These are phyloP conservation scores for Aspergillus terreus DNA, from an alignment of 2,329 filamentous ascomycete genomes.

Conservation along the genomic window DNA sequence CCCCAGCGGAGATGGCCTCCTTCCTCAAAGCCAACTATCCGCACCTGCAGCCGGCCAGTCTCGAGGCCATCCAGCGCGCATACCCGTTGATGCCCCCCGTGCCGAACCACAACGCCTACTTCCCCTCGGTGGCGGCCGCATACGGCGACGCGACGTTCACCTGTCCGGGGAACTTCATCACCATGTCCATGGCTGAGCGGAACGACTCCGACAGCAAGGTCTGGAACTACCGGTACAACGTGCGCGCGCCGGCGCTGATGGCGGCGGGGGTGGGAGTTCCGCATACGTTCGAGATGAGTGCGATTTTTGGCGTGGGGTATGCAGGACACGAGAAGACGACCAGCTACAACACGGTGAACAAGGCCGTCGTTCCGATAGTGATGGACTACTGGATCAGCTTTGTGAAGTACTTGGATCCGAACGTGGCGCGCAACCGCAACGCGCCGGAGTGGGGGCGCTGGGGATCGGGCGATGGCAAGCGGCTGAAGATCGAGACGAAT, in stretches of 20 bases:
- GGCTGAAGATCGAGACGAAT: conserved; percentile 9
- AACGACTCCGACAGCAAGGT: conserved; percentile 21
- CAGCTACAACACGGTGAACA: conserved; percentile 31
- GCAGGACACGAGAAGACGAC: conserved; percentile 27
- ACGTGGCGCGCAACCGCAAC: not conserved
- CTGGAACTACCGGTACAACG: conserved; percentile 51
- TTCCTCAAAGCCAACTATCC: conserved; percentile 59
- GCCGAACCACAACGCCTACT: conserved; percentile 32
- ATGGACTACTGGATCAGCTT: conserved; percentile 48
- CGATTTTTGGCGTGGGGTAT: conserved; percentile 29
- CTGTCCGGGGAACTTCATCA: conserved; percentile 43
- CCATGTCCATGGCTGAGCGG: conserved; percentile 23
- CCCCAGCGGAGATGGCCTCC: conserved; percentile 43
- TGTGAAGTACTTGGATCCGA: conserved; percentile 37
- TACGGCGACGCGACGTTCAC: conserved; percentile 50
- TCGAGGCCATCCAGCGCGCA: conserved; percentile 47
- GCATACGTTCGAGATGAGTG: conserved; percentile 30
- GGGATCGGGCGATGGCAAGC: not conserved
- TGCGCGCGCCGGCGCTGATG: conserved; percentile 37
- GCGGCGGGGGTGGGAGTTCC: conserved; percentile 35
- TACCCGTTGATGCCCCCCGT: conserved; percentile 46
- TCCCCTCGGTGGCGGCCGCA: conserved; percentile 33
- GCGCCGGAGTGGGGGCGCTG: conserved; percentile 5
- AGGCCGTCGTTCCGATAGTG: conserved; percentile 27
- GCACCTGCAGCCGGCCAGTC: conserved; percentile 46